Evolutionary conservation across 139 green algal species (phyloP).

Genomic region (Chloropicon primus): DNA sequence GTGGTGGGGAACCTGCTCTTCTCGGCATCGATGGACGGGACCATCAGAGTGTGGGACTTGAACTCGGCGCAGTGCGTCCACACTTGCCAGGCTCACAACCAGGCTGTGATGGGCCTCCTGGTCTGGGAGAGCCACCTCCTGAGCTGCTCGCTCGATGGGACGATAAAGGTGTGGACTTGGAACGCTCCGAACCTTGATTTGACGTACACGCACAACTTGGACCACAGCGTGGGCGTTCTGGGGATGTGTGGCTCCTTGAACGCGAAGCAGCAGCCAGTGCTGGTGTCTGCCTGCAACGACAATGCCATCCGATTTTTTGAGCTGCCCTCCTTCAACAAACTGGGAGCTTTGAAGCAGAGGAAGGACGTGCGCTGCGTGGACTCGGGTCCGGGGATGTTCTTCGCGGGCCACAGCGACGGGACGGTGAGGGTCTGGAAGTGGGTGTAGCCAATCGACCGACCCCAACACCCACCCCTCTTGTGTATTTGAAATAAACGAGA

Average conservation of each 20-base stretch:
- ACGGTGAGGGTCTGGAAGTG: neutral
- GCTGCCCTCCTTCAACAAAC: neutral
- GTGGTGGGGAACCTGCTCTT: neutral
- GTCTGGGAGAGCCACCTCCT: neutral
- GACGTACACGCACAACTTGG: neutral
- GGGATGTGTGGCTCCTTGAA: neutral
- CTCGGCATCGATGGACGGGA: neutral
- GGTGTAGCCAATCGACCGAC: neutral
- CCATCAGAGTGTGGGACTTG: neutral
- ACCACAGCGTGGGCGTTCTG: neutral
- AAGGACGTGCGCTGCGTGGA: neutral
- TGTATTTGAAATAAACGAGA: too few relatives aligned
- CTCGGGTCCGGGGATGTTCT: neutral
- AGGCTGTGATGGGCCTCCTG: neutral
- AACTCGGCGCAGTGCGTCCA: neutral
- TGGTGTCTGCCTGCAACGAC: neutral
- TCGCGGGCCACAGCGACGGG: neutral
- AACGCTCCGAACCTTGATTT: neutral
- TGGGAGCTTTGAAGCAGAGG: neutral
- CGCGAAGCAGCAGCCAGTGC: neutral
- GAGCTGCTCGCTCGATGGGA: neutral
- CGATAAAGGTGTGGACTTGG: neutral
- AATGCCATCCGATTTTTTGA: neutral
- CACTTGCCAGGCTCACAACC: neutral
- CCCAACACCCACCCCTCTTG: too few relatives aligned